Evolutionary conservation across 129 eudicot genomes (phyloP), one percentile per base, ranked within the genome.

Genomic region (Arctium lappa): DNA sequence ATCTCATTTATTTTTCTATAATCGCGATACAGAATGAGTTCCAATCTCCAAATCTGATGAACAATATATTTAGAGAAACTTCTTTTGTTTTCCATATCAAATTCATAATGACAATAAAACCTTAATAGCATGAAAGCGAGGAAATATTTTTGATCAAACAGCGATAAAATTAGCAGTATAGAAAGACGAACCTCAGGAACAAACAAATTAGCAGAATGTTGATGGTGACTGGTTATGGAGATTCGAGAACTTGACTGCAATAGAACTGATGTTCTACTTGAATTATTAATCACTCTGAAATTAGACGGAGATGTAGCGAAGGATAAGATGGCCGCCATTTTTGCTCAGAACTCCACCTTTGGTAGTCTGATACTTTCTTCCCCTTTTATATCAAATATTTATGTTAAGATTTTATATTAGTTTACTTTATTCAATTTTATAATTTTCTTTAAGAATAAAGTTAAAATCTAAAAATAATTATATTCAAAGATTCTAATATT

Each of bases 121-220:
- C 66, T 18, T 81, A 62, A 46, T 63, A 53, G 10, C 6, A 71
- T 32, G 38, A 69, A 72, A 18, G 9, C 18, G 50, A 4, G 29
- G 1, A 2, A 6, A 38, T 36, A 22, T 22, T 22, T 56, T 56
- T 15, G 56, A 70, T 72, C 27, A 63, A 63, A 18, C 60, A 78
- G n/a, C 11, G 60, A 48, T 31, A 10, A 68, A 66, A 74, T 53
- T 40, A 18, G 8, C 13, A 9, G 82, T 42, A 50, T 29, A 30
- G 10, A 27, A 36, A 69, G 62, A 66, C 73, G 79, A 85, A 94
- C 98, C 98, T 92, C 97, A 1, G 98, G 95, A 34, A 90, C 87
- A 77, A 94, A 94, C 6, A 87, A 83, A 42, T 81, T 79, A 73
- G 80, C 76, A 39, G 73, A 82, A 73, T 75, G 83, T 7, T 63